Conservation (phyloP, 2,329 filamentous ascomycete species). For the Clonostachys chloroleuca region DNA sequence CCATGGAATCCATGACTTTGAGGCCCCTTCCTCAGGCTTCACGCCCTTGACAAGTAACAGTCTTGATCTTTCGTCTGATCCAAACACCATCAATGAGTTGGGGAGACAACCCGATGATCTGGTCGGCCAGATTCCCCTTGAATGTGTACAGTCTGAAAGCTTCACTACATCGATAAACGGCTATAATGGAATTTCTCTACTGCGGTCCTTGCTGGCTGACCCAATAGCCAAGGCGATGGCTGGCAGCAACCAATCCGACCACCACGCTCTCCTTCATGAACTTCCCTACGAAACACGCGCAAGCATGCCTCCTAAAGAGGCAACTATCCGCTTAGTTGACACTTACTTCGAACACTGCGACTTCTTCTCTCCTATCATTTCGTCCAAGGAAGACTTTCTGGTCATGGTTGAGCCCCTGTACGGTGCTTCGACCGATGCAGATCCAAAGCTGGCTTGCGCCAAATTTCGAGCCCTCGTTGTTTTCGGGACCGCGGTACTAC, state of each 20-base stretch:
- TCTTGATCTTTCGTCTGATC: not conserved
- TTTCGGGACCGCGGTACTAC: conserved; percentile 4
- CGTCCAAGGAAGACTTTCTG: conserved; percentile 8
- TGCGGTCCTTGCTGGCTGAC: conserved; percentile 4
- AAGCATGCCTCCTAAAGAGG: conserved; percentile 5
- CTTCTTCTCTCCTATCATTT: conserved; percentile 16
- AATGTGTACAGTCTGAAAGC: not conserved
- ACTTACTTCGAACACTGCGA: conserved; percentile 19
- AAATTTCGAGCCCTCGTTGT: conserved; percentile 4
- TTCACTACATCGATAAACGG: not conserved
- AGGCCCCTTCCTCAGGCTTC: not conserved
- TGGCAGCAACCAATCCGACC: not conserved
- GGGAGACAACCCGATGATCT: not conserved
- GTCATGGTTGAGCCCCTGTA: conserved; percentile 3
- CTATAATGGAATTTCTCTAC: conserved; percentile 2
- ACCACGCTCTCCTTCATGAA: conserved; percentile 2
- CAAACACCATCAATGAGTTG: not conserved
- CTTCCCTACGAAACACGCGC: conserved; percentile 5
- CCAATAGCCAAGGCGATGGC: conserved; percentile 1
- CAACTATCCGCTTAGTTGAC: conserved; percentile 5
- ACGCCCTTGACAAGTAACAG: not conserved
- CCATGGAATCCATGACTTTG: conserved; percentile 1
- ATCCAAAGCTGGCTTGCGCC: not conserved
- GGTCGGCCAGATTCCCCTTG: not conserved
- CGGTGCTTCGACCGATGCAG: not conserved